phyloP scores from a whole-genome alignment of 2,329 filamentous ascomycete species.

The Hymenoscyphus occultus region DNA sequence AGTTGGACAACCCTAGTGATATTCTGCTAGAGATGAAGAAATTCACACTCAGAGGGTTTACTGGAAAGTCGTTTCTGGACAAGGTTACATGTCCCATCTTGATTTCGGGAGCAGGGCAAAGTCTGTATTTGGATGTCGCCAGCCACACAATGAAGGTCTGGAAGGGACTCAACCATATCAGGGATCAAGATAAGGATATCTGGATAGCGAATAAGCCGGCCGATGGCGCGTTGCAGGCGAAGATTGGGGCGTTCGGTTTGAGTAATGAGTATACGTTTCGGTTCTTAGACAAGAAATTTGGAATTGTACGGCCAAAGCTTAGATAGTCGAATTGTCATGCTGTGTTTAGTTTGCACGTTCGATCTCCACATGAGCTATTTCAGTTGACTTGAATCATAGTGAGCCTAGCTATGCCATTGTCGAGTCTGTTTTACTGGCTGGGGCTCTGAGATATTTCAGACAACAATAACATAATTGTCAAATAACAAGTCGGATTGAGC shows the following conservation, averaged over 20 bases:
- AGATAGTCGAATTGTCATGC: too few relatives aligned
- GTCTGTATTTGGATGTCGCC: not conserved
- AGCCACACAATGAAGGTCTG: not conserved
- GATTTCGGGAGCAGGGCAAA: not conserved
- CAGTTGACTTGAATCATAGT: too few relatives aligned
- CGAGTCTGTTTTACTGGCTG: too few relatives aligned
- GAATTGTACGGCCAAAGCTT: not conserved
- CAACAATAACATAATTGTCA: too few relatives aligned
- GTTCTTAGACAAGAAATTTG: constrained; percentile 7
- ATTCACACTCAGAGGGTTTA: too few relatives aligned
- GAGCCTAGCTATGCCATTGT: too few relatives aligned
- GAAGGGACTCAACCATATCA: not conserved
- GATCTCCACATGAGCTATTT: too few relatives aligned
- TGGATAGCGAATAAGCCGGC: not conserved
- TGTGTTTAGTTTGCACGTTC: too few relatives aligned
- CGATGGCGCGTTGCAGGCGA: constrained; percentile 1
- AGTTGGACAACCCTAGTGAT: too few relatives aligned
- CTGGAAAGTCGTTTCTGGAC: not conserved
- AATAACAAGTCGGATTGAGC: too few relatives aligned
- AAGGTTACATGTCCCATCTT: not conserved
- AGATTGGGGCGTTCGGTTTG: not conserved
- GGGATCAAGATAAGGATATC: not conserved
- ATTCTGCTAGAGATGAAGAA: too few relatives aligned
- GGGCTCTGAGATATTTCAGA: too few relatives aligned
- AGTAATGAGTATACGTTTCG: constrained; percentile 4